phyloP scores from a whole-genome alignment of 345 rosid species.

The Rhodamnia argentea region DNA sequence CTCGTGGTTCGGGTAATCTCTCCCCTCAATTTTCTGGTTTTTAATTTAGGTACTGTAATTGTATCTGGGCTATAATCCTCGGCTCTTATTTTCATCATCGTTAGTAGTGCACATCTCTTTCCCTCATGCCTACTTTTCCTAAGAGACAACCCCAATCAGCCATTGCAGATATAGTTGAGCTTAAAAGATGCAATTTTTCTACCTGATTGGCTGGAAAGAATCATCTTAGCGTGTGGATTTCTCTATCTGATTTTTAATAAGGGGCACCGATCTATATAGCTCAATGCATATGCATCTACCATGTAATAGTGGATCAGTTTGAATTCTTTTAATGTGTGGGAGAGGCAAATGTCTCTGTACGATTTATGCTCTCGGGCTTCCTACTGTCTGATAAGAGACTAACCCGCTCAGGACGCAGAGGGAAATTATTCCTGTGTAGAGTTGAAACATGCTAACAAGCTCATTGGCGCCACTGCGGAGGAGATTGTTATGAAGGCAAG shows the following conservation, averaged over 20 bases:
- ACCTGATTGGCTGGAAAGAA: background rate
- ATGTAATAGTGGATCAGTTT: background rate
- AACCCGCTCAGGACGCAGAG: slow-evolving; percentile 29
- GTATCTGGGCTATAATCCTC: background rate
- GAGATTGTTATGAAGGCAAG: slow-evolving; percentile 62
- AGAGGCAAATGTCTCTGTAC: background rate
- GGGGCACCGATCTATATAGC: background rate
- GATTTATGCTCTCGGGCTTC: background rate
- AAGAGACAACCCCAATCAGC: background rate
- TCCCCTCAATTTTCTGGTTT: background rate
- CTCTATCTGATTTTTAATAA: background rate
- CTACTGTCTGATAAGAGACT: background rate
- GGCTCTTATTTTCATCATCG: background rate
- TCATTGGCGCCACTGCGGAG: slow-evolving; percentile 71
- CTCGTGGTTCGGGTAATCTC: slow-evolving; percentile 38
- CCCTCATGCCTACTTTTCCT: background rate
- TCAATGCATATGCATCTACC: background rate
- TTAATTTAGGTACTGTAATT: background rate
- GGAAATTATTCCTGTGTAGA: slow-evolving; percentile 34
- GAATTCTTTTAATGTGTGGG: background rate
- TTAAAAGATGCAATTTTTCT: background rate
- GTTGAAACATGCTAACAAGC: slow-evolving; percentile 51
- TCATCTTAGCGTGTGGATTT: background rate
- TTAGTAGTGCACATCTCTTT: background rate
- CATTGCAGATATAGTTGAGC: background rate